Percentiles rank a stretch among this genome's conserved stretches.
Conservation (phyloP, 2,329 filamentous ascomycete genomes). For the Parastagonospora nodorum region DNA sequence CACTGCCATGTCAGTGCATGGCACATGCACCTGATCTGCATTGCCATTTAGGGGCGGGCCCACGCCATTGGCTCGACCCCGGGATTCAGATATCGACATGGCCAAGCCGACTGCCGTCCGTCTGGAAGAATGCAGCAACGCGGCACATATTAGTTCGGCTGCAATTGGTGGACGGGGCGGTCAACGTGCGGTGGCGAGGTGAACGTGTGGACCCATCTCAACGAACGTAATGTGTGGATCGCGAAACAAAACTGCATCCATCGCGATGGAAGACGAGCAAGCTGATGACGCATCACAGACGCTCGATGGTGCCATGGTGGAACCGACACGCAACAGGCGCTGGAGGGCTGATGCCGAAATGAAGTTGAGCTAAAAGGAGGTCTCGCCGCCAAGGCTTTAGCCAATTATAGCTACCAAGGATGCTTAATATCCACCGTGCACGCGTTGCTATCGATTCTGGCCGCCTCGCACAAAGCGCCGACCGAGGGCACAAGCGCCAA, state of each 20-base stretch:
- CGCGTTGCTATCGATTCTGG: constrained; percentile 20
- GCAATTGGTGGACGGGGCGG: constrained; percentile 9
- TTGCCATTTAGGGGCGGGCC: constrained; percentile 6
- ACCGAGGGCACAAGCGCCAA: constrained; percentile 11
- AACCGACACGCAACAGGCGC: constrained; percentile 1
- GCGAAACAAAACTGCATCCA: neutral
- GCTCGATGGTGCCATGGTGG: constrained; percentile 1
- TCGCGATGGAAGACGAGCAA: neutral
- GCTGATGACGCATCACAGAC: constrained; percentile 7
- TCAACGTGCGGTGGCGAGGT: neutral
- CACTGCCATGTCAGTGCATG: constrained; percentile 6
- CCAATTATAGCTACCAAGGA: constrained; percentile 9
- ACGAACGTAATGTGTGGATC: constrained; percentile 4
- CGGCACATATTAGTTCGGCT: neutral
- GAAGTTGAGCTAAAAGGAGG: constrained; percentile 19
- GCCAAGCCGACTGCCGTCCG: constrained; percentile 1
- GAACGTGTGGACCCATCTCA: neutral
- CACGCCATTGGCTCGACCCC: constrained; percentile 8
- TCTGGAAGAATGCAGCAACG: neutral
- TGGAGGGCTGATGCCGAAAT: constrained; percentile 26
- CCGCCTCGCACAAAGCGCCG: constrained; percentile 8
- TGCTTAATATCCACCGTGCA: constrained; percentile 25
- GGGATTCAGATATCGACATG: constrained; percentile 2
- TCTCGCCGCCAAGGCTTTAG: constrained; percentile 10
- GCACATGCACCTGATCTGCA: constrained; percentile 14